Conservation (phyloP, 352 stramenopile genomes). For the Phytophthora sojae region DNA sequence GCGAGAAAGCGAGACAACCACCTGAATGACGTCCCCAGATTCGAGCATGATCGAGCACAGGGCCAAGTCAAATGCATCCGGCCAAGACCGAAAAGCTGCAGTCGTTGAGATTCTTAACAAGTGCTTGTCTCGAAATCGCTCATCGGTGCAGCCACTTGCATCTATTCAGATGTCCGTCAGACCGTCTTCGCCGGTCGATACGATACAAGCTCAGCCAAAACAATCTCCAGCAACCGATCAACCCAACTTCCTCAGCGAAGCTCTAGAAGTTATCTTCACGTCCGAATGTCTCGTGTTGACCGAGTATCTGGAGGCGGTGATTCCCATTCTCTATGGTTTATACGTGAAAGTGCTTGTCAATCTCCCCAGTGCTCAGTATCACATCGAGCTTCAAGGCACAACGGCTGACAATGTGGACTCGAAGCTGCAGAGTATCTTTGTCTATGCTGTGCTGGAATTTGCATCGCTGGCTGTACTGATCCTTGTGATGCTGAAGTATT, state of each 20-base stretch:
- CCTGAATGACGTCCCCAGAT: not conserved
- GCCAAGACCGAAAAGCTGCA: not conserved
- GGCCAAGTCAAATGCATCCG: not conserved
- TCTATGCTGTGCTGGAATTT: slow-evolving; percentile 39
- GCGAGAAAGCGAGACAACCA: slow-evolving; percentile 1
- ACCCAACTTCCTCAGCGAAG: slow-evolving; percentile 1
- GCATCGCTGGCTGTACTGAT: slow-evolving; percentile 34
- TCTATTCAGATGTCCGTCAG: not conserved
- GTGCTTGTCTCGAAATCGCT: not conserved
- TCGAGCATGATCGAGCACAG: not conserved
- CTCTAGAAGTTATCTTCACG: slow-evolving; percentile 1
- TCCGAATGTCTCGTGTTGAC: slow-evolving; percentile 6
- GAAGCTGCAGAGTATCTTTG: slow-evolving; percentile 4
- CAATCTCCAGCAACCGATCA: not conserved
- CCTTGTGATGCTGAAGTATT: slow-evolving; percentile 25
- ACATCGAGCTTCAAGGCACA: slow-evolving; percentile 17
- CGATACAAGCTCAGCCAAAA: not conserved
- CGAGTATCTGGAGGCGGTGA: slow-evolving; percentile 3
- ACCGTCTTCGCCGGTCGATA: not conserved
- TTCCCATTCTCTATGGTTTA: slow-evolving; percentile 3
- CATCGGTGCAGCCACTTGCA: not conserved
- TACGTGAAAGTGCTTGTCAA: slow-evolving; percentile 8
- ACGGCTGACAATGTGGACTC: slow-evolving; percentile 16
- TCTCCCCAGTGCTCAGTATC: slow-evolving; percentile 38
- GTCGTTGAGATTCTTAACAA: not conserved